Base-by-base conservation (phyloP, 345 rosid genomes). In the Microthlaspi erraticum region DNA sequence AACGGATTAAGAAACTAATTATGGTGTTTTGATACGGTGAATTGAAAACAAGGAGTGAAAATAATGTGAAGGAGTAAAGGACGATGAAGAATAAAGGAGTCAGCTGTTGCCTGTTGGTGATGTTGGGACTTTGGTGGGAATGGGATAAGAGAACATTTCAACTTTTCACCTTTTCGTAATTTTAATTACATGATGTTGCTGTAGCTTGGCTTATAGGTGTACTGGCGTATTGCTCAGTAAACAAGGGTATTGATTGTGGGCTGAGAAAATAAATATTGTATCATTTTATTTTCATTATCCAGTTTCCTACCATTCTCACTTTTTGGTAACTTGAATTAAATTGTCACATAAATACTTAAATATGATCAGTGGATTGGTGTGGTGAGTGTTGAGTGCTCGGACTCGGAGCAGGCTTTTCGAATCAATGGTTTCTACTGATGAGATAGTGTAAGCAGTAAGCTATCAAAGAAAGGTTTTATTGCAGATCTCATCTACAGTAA, bases 321-420 rank as follows among this genome's bases (percentile, higher is more conserved):
- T 49, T 70, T 49, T 38, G 3, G 43, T 50, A 8, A 17, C 6
- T 18, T 63, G 56, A 10, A 41, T 33, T 61, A 19, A 13, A 39
- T 20, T 51, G 33, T 61, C 53, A 20, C 44, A 62, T 56, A 33
- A 62, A 62, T 43, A 19, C 17, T 64, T 53, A 55, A 58, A 38
- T 44, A 64, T 54, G 17, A 56, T 7, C 6, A 73, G 77, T 73
- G 71, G 65, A 52, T 73, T 45, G 71, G 66, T 26, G 29, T 45
- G 71, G 66, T 26, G 29, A 26, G 29, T 64, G 77, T 43, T 43
- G 4, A 50, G 38, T 71, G 62, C 44, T 51, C 20, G n/a, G 55
- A 62, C 44, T 51, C 20, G n/a, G 55, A 62, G 23, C 16, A 52
- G 37, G 37, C 20, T 63, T 13, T 23, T 60, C 52, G 36, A 42